phyloP scores from a whole-genome alignment of 495 filamentous ascomycete genomes.

The Polyplosphaeria fusca region DNA sequence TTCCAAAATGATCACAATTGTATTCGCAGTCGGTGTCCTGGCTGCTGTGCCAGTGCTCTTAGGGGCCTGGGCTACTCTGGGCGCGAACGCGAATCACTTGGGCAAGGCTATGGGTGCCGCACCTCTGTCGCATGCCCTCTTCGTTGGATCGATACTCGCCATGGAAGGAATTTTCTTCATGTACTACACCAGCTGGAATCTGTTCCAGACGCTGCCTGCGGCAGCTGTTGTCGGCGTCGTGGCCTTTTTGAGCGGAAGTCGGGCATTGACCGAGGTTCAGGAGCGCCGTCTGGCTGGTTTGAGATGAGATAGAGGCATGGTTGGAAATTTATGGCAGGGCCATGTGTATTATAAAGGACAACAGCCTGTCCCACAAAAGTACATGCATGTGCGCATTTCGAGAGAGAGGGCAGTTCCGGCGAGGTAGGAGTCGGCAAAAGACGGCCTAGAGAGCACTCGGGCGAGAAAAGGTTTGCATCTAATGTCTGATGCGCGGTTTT shows the following conservation, averaged over 20 bases:
- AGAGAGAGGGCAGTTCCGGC: too few species aligned
- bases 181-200: constrained; percentile 90
- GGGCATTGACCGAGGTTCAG: constrained; percentile 91
- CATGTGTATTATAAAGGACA: too few species aligned
- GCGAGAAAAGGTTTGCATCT: too few species aligned
- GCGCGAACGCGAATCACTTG: constrained; percentile 80
- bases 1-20: constrained; percentile 73
- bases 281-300: constrained; percentile 76
- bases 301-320: constrained; percentile 48
- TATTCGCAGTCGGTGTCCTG: constrained; percentile 70
- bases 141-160: constrained; percentile 77
- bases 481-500: too few species aligned
- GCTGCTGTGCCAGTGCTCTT: constrained; percentile 70
- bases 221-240: constrained; percentile 63
- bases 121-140: constrained; percentile 73
- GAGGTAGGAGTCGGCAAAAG: too few species aligned
- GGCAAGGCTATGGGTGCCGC: constrained; percentile 66
- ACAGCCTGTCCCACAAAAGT: too few species aligned
- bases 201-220: constrained; percentile 84
- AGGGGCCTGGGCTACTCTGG: constrained; percentile 71
- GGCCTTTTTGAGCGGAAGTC: constrained; percentile 82
- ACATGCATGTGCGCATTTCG: too few species aligned
- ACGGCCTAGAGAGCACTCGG: too few species aligned
- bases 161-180: constrained; percentile 92
- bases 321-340: too few species aligned